Percentiles rank a stretch among this genome's conserved stretches.
These are phyloP conservation scores for Globisporangium camurandrum DNA, from an alignment of 352 stramenopile genomes.

Conservation along the genomic window DNA sequence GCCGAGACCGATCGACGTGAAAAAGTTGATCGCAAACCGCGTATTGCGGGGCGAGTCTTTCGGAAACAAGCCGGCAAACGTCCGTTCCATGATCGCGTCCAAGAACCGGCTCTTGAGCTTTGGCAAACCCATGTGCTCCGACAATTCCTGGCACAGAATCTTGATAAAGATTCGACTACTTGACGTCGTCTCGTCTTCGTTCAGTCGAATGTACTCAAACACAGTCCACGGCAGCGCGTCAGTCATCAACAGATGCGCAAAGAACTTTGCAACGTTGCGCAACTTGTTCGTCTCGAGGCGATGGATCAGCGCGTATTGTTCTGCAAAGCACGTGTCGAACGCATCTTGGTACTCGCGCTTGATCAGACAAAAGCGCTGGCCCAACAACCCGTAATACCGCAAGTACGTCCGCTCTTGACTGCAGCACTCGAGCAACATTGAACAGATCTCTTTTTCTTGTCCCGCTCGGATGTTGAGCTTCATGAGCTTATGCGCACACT, in stretches of 20 bases:
- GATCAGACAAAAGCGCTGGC: conserved; percentile 95
- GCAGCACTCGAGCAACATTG: conserved; percentile 99
- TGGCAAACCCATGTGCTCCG: conserved; percentile 94
- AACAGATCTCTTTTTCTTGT: conserved; percentile 96
- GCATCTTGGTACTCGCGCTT: conserved; percentile 93
- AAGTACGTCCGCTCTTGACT: conserved; percentile 97
- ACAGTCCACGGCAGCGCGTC: conserved; percentile 98
- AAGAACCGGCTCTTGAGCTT: conserved; percentile 94
- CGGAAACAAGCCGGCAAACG: conserved; percentile 95
- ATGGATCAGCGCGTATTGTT: conserved; percentile 96
- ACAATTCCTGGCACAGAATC: conserved; percentile 97
- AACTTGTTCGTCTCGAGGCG: conserved; percentile 99
- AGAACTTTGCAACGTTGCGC: conserved; percentile 98
- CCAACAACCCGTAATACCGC: conserved; percentile 96
- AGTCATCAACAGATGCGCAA: conserved; percentile 96
- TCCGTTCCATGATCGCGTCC: conserved; percentile 86
- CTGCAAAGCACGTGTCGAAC: conserved; percentile 92
- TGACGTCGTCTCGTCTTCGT: conserved; percentile 98
- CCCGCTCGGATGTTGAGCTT: conserved; percentile 96
- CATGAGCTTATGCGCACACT: conserved; percentile 98
- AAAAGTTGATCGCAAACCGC: conserved; percentile 99
- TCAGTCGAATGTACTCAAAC: conserved; percentile 95
- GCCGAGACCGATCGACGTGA: conserved; percentile 98
- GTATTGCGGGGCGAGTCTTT: conserved; percentile 96
- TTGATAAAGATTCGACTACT: conserved; percentile 99